Evolutionary conservation across 176 grass and related monocot genomes (phyloP).

Genomic region (Alopecurus myosuroides): DNA sequence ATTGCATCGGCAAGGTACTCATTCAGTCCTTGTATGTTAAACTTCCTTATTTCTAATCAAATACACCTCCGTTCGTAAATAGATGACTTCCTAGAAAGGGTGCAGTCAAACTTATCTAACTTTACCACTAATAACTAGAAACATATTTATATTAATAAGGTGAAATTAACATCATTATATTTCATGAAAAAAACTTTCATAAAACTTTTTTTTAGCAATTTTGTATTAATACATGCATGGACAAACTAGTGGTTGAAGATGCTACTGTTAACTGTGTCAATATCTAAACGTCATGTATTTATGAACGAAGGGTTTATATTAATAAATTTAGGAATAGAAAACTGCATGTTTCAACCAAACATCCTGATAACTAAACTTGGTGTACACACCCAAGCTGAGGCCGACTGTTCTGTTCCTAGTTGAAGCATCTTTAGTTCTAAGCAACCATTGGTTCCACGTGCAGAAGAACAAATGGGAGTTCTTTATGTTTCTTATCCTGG

Average conservation of each 20-base stretch:
- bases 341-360: background rate
- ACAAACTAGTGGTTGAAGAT: background rate
- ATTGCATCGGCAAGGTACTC: conserved; percentile 95
- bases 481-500: conserved; percentile 87
- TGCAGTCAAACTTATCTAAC: background rate
- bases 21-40: background rate
- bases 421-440: conserved; percentile 8
- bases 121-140: background rate
- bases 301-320: background rate
- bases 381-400: background rate
- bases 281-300: background rate
- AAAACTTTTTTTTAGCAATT: background rate
- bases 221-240: background rate
- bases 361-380: conserved; percentile 1
- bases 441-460: conserved; percentile 31
- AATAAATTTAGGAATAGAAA: background rate
- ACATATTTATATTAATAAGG: background rate
- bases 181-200: background rate
- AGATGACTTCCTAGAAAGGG: background rate
- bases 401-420: background rate
- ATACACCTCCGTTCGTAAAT: background rate
- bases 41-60: background rate
- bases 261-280: background rate
- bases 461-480: conserved; percentile 99
- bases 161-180: background rate